phyloP scores from a whole-genome alignment of 352 stramenopile genomes.

The Plasmopara halstedii region DNA sequence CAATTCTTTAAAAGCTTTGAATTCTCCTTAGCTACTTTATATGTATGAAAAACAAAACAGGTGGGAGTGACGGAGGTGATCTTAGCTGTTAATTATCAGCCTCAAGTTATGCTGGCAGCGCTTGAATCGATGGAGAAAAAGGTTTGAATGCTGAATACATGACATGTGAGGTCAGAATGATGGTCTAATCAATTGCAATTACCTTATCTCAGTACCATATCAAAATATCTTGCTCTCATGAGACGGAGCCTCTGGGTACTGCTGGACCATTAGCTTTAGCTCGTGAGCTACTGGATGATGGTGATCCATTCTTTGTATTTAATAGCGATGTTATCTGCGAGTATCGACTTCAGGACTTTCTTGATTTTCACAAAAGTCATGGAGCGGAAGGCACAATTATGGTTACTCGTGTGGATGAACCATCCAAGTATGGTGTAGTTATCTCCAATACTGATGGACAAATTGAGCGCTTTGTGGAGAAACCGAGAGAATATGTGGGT shows the following conservation, averaged over 20 bases:
- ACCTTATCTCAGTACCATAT: conserved; percentile 65
- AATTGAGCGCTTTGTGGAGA: conserved; percentile 87
- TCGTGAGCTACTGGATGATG: conserved; percentile 72
- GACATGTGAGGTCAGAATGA: background rate
- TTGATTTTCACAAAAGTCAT: conserved; percentile 75
- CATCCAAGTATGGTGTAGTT: conserved; percentile 87
- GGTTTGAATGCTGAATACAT: conserved; percentile 16
- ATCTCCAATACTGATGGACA: conserved; percentile 66
- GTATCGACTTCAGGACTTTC: conserved; percentile 68
- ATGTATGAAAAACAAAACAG: conserved; percentile 13
- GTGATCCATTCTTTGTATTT: conserved; percentile 87
- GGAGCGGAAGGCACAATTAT: conserved; percentile 78
- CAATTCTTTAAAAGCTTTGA: background rate
- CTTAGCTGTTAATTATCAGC: conserved; percentile 86
- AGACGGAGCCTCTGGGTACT: conserved; percentile 78
- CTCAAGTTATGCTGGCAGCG: conserved; percentile 80
- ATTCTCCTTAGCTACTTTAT: background rate
- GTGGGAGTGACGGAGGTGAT: conserved; percentile 87
- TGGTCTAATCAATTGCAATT: background rate
- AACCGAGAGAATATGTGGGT: conserved; percentile 82
- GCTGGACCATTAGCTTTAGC: conserved; percentile 76
- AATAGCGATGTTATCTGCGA: conserved; percentile 88
- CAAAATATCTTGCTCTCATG: conserved; percentile 86
- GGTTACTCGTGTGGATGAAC: conserved; percentile 80
- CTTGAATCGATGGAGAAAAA: conserved; percentile 77